Evolutionary conservation across 495 filamentous ascomycete species (phyloP), one percentile per base, ranked within the genome.

Genomic region (Penicillium daleae): DNA sequence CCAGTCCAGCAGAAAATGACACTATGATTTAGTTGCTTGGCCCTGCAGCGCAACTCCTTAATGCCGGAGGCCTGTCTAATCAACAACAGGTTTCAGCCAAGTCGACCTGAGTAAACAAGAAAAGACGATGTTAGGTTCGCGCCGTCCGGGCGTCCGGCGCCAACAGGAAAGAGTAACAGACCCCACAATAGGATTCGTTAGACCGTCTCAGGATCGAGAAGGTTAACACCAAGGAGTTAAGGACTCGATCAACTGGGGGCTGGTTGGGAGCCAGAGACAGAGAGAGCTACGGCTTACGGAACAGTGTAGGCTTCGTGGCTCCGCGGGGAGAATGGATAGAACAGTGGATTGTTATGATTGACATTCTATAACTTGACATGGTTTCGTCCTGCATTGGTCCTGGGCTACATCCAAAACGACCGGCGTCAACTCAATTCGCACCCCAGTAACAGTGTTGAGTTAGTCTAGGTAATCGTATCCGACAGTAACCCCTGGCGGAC

Each of bases 391-490:
- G 50, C 50, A 53, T 17, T 35, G 51, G 51, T 33, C 51, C 51
- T 31, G 51, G 29, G 19, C 35, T 15, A 26, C 40, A 42, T 57
- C 37, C 22, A 2, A 60, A 66, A 62, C 60, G 44, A 44, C 65
- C 60, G 65, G 68, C 68, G 62, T 59, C 29, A 68, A 70, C 65
- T 70, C 62, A 66, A 70, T 68, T 68, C 32, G 37, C 37, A 46
- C 48, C n/a, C n/a, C 33, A 13, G 32, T 32, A 46, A 46, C 42
- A 22, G 42, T 22, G 12, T 22, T 22, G 2, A 22, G 35, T 39
- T 22, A 22, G 42, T n/a, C 19, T 27, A 53, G 59, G 60, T 56
- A 66, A 51, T 63, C 35, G 42, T 60, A 63, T 66, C 60, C 64
- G 60, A 59, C 59, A 42, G 44, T 40, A n/a, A 5, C 26, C 35